phyloP scores from a whole-genome alignment of 768 basidiomycete genomes.

The Sarcodon aspratus region DNA sequence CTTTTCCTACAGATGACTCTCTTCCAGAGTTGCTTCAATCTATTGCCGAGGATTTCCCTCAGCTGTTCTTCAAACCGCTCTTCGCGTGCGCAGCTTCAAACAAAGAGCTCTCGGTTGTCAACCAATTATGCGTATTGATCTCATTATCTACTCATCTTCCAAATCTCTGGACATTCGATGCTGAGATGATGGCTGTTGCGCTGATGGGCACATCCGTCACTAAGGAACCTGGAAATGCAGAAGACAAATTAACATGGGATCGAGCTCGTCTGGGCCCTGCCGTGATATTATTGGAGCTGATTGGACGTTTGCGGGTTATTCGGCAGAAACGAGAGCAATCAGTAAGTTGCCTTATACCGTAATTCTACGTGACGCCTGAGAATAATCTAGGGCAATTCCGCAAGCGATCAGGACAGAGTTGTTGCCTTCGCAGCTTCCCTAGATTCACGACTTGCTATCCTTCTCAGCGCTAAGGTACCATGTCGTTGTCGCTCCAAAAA shows the following conservation, averaged over 20 bases:
- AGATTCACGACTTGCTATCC: slow-evolving; percentile 41
- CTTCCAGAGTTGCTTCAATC: slow-evolving; percentile 40
- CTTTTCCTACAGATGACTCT: slow-evolving; percentile 7
- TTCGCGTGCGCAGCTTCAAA: slow-evolving; percentile 57
- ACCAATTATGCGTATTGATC: slow-evolving; percentile 43
- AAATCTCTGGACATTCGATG: slow-evolving; percentile 56
- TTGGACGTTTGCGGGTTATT: slow-evolving; percentile 34
- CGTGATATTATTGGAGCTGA: slow-evolving; percentile 50
- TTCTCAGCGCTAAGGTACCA: slow-evolving; percentile 47
- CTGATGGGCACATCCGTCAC: slow-evolving; percentile 39
- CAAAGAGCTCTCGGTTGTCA: slow-evolving; percentile 47
- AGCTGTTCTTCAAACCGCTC: slow-evolving; percentile 60
- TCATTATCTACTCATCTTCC: slow-evolving; percentile 42
- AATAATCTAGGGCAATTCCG: not conserved
- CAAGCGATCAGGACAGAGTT: not conserved
- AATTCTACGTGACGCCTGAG: not conserved
- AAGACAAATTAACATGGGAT: slow-evolving; percentile 23
- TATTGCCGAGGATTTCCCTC: slow-evolving; percentile 42
- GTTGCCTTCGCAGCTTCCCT: slow-evolving; percentile 36
- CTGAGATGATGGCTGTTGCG: slow-evolving; percentile 67
- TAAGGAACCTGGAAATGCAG: slow-evolving; percentile 11
- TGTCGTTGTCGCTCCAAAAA: not conserved
- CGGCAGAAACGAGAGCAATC: slow-evolving; percentile 29
- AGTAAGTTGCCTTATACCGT: slow-evolving; percentile 15
- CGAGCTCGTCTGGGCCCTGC: slow-evolving; percentile 51